Evolutionary conservation across 2,329 filamentous ascomycete species (phyloP), one percentile per base, ranked within the genome.

Genomic region (Biscogniauxia sp.): DNA sequence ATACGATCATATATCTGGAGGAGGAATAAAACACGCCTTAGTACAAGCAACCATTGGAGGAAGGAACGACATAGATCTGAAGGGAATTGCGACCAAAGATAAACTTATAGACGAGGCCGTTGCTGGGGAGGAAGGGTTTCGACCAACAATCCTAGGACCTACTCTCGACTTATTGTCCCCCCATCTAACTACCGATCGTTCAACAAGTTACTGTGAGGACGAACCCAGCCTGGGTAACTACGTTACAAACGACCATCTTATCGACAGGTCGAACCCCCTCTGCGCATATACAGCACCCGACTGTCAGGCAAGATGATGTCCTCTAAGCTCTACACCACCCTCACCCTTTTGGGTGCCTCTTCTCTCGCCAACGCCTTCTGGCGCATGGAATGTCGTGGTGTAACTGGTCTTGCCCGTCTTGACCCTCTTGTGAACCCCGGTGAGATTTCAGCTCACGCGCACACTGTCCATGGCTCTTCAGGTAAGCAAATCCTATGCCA

Each of bases 311-410:
- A 57, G 32, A 72, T 72, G 69, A 72, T 72, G 69, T 54, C 60
- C 32, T 45, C 60, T 8, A 71, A 70, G 51, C 58, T 67, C 50
- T 61, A 75, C n/a, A 60, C 64, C 32, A 56, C 67, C n/a, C 52
- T 70, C 20, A 64, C 70, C 57, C 66, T 75, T 51, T 66, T 74
- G 51, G 68, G 72, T 66, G 64, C 66, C 54, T 71, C 77, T 45
- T 72, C 73, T 50, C 67, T 77, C 60, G 82, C 80, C 53, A 72
- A 83, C 68, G 93, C 90, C 61, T 97, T 97, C 77, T 97, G 91
- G 91, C 91, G 93, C 73, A 90, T 97, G 84, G 89, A 92, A 69
- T 97, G 92, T 76, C 89, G 85, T 67, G 88, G 87, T 59, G 83
- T 84, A 53, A 80, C 87, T 66, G 91, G 87, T 64, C 74, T 91